Conservation (phyloP, 306 rosid species). For the Quercus ilex region DNA sequence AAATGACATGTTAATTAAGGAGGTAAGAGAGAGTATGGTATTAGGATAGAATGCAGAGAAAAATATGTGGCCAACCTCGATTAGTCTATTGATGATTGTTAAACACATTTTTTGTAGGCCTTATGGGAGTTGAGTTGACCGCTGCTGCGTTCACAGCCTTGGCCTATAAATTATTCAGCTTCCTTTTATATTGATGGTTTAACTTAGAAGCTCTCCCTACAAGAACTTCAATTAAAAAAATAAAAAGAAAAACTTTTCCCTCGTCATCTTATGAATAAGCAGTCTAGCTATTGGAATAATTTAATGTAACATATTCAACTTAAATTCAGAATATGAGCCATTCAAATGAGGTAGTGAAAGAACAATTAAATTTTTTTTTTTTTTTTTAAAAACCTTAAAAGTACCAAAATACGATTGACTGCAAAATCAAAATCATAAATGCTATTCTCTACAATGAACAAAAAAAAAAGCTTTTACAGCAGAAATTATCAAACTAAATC, state of each 20-base stretch:
- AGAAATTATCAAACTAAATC: background rate
- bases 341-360: background rate
- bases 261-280: background rate
- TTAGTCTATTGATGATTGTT: background rate
- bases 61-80: no score
- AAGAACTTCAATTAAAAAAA: background rate
- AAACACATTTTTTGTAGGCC: background rate
- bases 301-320: background rate
- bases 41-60: no score
- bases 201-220: background rate
- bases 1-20: no score
- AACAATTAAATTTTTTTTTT: no score
- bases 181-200: background rate
- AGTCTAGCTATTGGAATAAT: background rate
- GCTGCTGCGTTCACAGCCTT: background rate
- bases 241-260: background rate
- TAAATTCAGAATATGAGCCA: background rate
- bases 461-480: background rate
- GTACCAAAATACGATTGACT: background rate
- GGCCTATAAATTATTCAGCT: background rate
- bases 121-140: background rate
- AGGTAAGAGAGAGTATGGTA: no score
- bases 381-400: background rate
- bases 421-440: background rate
- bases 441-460: background rate